Conservation (phyloP, 768 basidiomycete genomes). For the Phylloporus rhodoxanthus region DNA sequence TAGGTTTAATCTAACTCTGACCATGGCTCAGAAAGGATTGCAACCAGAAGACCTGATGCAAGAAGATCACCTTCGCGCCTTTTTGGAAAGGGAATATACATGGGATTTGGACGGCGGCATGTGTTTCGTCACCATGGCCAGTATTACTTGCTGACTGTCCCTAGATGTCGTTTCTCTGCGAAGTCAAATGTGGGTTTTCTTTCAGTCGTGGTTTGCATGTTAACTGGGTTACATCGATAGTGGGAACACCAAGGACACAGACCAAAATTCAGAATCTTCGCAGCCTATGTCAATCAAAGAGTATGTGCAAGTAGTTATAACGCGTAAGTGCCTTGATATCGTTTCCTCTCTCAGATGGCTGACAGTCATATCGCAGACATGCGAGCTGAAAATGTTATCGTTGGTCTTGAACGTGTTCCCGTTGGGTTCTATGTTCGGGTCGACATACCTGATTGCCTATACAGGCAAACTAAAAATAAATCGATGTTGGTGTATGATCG, state of each 20-base stretch:
- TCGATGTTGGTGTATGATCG: neutral
- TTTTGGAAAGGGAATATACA: neutral
- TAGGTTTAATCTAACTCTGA: neutral
- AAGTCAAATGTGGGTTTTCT: neutral
- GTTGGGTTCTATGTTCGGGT: conserved; percentile 4
- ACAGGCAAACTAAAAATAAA: conserved; percentile 4
- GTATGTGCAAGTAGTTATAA: neutral
- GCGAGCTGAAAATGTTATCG: conserved; percentile 3
- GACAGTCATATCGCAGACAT: neutral
- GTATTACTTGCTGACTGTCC: neutral
- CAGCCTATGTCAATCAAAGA: neutral
- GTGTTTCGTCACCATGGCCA: neutral
- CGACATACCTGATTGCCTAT: neutral
- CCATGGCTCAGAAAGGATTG: neutral
- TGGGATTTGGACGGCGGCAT: neutral
- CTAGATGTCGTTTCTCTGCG: conserved; percentile 3
- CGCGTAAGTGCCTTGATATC: neutral
- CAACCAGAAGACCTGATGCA: neutral
- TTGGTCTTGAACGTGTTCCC: conserved; percentile 4
- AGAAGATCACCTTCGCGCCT: neutral
- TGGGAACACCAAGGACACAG: neutral
- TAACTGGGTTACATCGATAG: neutral
- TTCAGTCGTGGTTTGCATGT: neutral
- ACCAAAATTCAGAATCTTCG: neutral
- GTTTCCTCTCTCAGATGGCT: neutral